Conservation (phyloP, 2,329 filamentous ascomycete species). For the Fusarium sp. region DNA sequence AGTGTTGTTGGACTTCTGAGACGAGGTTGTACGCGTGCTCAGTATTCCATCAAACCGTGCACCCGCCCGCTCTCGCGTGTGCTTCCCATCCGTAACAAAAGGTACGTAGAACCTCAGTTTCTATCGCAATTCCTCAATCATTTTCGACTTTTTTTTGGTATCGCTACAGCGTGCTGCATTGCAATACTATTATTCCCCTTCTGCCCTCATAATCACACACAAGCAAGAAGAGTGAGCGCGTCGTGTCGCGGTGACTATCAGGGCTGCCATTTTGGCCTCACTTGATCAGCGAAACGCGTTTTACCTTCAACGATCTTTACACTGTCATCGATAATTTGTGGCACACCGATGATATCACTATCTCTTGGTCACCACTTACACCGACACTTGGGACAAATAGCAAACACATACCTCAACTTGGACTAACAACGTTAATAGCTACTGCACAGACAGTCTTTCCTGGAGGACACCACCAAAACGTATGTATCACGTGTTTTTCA, state of each 20-base stretch:
- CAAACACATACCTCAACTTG: constrained; percentile 20
- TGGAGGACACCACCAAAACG: constrained; percentile 10
- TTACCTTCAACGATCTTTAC: neutral
- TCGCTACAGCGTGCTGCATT: neutral
- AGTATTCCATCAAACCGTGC: constrained; percentile 32
- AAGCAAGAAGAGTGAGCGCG: constrained; percentile 18
- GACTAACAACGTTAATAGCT: constrained; percentile 46
- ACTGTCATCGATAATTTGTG: neutral
- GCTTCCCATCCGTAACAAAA: constrained; percentile 40
- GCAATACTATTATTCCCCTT: neutral
- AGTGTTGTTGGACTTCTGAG: constrained; percentile 16
- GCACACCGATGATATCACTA: constrained; percentile 15
- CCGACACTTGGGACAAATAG: constrained; percentile 42
- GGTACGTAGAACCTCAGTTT: constrained; percentile 42
- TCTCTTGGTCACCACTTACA: constrained; percentile 45
- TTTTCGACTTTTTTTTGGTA: neutral
- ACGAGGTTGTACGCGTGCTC: constrained; percentile 36
- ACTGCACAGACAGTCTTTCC: constrained; percentile 17
- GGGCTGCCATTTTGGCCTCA: constrained; percentile 6
- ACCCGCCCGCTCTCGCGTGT: constrained; percentile 40
- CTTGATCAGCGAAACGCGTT: constrained; percentile 22
- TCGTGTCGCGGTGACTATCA: constrained; percentile 24
- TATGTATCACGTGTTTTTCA: constrained; percentile 42
- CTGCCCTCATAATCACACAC: neutral
- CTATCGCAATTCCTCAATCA: constrained; percentile 1